phyloP scores from a whole-genome alignment of 257 asterid genomes.

The Nyctanthes arbortristis region DNA sequence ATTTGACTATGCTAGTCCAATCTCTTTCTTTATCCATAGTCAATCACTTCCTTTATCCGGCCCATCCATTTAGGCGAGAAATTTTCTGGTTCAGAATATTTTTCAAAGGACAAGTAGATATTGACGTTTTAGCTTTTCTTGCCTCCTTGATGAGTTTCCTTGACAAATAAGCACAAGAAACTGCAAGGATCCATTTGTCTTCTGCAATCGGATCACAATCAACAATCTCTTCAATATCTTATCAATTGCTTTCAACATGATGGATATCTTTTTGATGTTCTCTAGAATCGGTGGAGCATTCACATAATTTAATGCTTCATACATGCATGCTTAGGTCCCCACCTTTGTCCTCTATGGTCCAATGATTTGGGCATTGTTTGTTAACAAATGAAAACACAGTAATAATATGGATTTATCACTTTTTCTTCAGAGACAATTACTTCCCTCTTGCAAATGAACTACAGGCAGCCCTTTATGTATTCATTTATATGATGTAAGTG shows the following conservation, averaged over 20 bases:
- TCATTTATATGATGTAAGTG: neutral
- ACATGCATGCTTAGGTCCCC: neutral
- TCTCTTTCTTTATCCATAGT: too few species aligned
- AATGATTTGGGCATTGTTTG: neutral
- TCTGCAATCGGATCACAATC: neutral
- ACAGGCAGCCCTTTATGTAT: neutral
- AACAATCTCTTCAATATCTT: neutral
- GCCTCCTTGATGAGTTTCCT: neutral
- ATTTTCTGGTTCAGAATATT: neutral
- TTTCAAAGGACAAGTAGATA: neutral
- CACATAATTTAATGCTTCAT: neutral
- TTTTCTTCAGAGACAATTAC: neutral
- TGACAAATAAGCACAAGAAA: neutral
- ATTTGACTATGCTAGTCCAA: too few species aligned
- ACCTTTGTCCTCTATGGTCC: neutral
- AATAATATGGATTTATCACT: neutral
- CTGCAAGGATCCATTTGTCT: neutral
- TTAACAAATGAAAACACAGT: neutral
- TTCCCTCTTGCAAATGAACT: neutral
- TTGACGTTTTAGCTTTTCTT: neutral
- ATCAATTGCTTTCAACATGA: neutral
- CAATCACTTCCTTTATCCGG: neutral
- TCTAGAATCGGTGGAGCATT: neutral
- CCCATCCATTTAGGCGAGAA: neutral
- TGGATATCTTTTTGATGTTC: neutral